These are phyloP conservation scores for Cylindrotheca fusiformis DNA, from an alignment of 108 stramenopile species.

Conservation along the genomic window DNA sequence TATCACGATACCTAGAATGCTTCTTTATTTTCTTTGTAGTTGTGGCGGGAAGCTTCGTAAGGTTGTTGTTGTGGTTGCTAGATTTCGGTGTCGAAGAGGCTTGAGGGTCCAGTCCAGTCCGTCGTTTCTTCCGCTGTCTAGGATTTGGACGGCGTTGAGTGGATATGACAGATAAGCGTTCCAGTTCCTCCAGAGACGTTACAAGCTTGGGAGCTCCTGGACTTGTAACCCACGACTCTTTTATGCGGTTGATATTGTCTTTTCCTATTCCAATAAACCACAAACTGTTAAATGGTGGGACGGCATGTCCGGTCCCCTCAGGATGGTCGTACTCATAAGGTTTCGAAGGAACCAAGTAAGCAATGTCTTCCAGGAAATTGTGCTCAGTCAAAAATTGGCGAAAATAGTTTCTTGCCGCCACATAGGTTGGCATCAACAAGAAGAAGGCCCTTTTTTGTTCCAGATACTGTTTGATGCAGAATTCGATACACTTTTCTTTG, in stretches of 20 bases:
- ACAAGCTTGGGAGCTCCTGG: constrained; percentile 17
- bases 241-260: background rate
- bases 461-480: constrained; percentile 42
- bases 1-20: constrained; percentile 40
- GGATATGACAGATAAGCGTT: constrained; percentile 41
- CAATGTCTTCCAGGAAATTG: constrained; percentile 30
- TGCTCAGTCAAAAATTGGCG: constrained; percentile 26
- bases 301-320: constrained; percentile 79
- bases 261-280: constrained; percentile 80
- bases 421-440: constrained; percentile 86
- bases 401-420: constrained; percentile 72
- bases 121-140: constrained; percentile 58
- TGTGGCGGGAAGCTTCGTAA: background rate
- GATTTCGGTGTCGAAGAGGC: background rate
- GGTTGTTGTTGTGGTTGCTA: background rate
- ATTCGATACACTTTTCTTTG: constrained; percentile 79
- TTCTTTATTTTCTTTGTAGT: constrained; percentile 6
- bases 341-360: constrained; percentile 57
- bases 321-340: constrained; percentile 84
- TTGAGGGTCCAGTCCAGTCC: background rate
- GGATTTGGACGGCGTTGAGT: constrained; percentile 75
- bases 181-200: constrained; percentile 46
- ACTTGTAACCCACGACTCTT: background rate
- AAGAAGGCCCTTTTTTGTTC: constrained; percentile 58
- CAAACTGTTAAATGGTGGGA: constrained; percentile 69